phyloP scores from a whole-genome alignment of 2,329 filamentous ascomycete species.

The Rhexocercosporidium sp. region DNA sequence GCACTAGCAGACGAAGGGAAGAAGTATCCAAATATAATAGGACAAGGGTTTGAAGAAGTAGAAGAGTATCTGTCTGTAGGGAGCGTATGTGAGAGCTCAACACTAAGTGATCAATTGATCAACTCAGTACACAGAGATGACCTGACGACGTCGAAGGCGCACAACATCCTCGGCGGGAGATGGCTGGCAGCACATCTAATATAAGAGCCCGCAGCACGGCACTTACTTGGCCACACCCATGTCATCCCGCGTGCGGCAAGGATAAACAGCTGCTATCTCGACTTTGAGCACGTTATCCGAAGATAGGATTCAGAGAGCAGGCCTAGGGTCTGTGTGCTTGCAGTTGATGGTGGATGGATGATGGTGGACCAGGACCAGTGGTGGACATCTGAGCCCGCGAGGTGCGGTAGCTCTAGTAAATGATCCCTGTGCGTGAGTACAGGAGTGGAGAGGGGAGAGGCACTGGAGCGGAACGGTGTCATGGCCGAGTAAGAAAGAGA shows the following conservation, averaged over 20 bases:
- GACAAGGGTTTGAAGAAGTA: slow-evolving; percentile 30
- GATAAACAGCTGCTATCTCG: slow-evolving; percentile 22
- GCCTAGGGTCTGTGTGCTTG: slow-evolving; percentile 28
- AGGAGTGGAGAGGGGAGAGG: background rate
- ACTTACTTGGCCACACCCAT: slow-evolving; percentile 22
- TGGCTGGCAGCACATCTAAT: slow-evolving; percentile 34
- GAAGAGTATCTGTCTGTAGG: slow-evolving; percentile 21
- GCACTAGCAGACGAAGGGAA: slow-evolving; percentile 17
- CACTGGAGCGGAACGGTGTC: background rate
- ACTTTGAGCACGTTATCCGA: slow-evolving; percentile 19
- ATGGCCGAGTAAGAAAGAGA: slow-evolving; percentile 9
- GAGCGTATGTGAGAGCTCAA: slow-evolving; percentile 16
- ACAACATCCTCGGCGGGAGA: slow-evolving; percentile 25
- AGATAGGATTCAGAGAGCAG: slow-evolving; percentile 26
- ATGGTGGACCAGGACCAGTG: slow-evolving; percentile 1
- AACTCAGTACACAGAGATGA: slow-evolving; percentile 29
- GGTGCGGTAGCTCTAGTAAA: slow-evolving; percentile 20
- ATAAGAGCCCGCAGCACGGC: slow-evolving; percentile 29
- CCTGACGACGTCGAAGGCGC: slow-evolving; percentile 31
- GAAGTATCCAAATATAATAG: slow-evolving; percentile 22
- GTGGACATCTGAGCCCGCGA: slow-evolving; percentile 6
- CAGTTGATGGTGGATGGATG: slow-evolving; percentile 10
- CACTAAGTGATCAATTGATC: slow-evolving; percentile 36
- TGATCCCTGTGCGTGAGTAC: slow-evolving; percentile 12
- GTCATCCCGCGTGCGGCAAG: slow-evolving; percentile 30